A percentile compares a stretch with the other conserved stretches of the same genome.
phyloP scores from a whole-genome alignment of 257 asterid genomes.

The Solanum sejunctum region DNA sequence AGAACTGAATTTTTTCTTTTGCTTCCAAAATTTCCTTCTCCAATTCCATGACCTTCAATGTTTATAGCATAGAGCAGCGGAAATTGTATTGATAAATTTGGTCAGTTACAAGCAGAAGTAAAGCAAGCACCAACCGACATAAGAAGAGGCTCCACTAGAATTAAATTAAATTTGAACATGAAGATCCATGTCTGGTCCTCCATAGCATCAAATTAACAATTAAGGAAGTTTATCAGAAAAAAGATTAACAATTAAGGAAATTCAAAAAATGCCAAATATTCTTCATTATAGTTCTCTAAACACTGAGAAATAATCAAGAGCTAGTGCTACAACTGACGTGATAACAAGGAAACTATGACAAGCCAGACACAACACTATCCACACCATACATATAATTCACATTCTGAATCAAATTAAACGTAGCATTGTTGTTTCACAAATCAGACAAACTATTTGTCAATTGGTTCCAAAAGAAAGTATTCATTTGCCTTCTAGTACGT shows the following conservation, averaged over 20 bases:
- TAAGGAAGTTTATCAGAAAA: background rate
- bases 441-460: background rate
- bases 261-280: background rate
- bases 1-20: constrained; percentile 76
- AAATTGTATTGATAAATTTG: background rate
- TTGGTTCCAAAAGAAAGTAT: background rate
- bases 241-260: background rate
- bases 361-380: background rate
- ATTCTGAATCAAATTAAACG: background rate
- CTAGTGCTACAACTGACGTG: background rate
- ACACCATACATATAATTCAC: background rate
- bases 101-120: background rate
- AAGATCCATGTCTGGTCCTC: background rate
- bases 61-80: background rate
- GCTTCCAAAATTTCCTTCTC: constrained; percentile 92
- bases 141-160: background rate
- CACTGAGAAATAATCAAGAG: background rate
- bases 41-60: constrained; percentile 74
- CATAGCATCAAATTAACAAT: background rate
- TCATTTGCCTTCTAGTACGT: background rate
- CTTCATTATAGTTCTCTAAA: background rate
- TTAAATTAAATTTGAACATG: background rate
- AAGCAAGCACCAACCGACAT: background rate
- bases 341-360: background rate
- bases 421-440: background rate